A percentile compares a stretch with the other conserved stretches of the same genome.
phyloP scores from a whole-genome alignment of 148 eudicot species.

The Heliosperma pusillum region DNA sequence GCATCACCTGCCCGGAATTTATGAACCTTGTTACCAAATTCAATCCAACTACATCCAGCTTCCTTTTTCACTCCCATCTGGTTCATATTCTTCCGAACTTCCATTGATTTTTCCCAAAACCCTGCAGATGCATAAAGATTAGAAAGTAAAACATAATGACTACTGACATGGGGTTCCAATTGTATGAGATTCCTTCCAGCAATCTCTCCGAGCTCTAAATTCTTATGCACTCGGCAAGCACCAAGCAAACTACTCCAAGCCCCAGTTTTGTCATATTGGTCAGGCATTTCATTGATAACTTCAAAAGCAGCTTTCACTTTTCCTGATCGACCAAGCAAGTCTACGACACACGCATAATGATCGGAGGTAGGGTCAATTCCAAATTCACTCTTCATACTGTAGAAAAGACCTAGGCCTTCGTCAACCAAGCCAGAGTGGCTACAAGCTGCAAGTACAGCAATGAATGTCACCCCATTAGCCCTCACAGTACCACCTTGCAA shows the following conservation, averaged over 20 bases:
- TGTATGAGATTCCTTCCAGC: constrained; percentile 53
- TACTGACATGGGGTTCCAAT: constrained; percentile 62
- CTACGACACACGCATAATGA: constrained; percentile 71
- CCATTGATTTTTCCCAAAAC: constrained; percentile 62
- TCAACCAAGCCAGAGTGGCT: constrained; percentile 71
- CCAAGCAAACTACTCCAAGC: constrained; percentile 85
- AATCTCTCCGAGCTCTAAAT: constrained; percentile 69
- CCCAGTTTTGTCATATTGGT: constrained; percentile 41
- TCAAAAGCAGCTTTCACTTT: constrained; percentile 53
- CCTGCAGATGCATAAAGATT: constrained; percentile 69
- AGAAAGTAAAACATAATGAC: constrained; percentile 74
- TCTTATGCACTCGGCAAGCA: constrained; percentile 71
- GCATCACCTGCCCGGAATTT: constrained; percentile 64
- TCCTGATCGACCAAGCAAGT: constrained; percentile 87
- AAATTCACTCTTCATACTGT: constrained; percentile 44
- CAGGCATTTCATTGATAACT: constrained; percentile 56
- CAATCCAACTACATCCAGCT: constrained; percentile 92
- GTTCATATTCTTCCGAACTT: constrained; percentile 60
- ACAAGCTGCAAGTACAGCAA: constrained; percentile 62
- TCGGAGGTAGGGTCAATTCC: constrained; percentile 52
- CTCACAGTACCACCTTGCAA: constrained; percentile 33
- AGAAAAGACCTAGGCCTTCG: constrained; percentile 55
- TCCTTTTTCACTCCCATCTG: constrained; percentile 69
- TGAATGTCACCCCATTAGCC: constrained; percentile 63
- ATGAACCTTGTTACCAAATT: constrained; percentile 57